Evolutionary conservation across 192 early-diverging fungal species (phyloP), one percentile per base, ranked within the genome.

Genomic region (Mortierella alpina): DNA sequence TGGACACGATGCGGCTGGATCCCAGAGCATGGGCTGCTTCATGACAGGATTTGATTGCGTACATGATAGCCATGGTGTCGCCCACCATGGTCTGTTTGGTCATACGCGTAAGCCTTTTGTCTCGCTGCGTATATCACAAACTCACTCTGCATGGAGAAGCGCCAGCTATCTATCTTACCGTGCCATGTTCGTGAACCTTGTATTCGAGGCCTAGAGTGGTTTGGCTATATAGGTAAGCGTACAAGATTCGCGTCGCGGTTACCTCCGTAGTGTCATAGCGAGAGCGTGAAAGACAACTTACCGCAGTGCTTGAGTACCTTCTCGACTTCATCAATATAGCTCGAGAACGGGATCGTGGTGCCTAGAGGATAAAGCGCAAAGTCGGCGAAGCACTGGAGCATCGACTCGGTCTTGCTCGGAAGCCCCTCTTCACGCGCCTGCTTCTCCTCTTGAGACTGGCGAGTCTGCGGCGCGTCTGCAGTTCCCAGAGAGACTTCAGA

Each of bases 321-420:
- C n/a, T 71, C 69, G n/a, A 62, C 59, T 44, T 51, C 58, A 4
- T 71, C 59, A 14, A 71, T 71, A 51, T 62, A 22, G 13, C 47
- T 51, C 0, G 11, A 7, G 41, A 71, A 71, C 13, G 59, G 22
- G 5, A 18, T 20, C 0, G 58, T 62, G n/a, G 69, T 54, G n/a
- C 69, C 69, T 15, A 71, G 18, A n/a, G 58, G 69, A 6, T 62
- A 71, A 42, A 71, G 13, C 12, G 69, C 69, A 71, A 71, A 71
- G 69, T 71, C 69, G 8, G 18, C 59, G 5, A 18, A 46, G 41
- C 69, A 71, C 31, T 31, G 1, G 31, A 31, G 31, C 31, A 3
- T 31, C 31, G 31, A 31, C 31, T 31, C 31, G 31, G 31, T 31
- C 31, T 31, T 31, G 31, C 31, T 31, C 31, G 31, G 31, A 31